Conservation (phyloP, 2,329 filamentous ascomycete species). For the Ophiostoma triangulosporum region DNA sequence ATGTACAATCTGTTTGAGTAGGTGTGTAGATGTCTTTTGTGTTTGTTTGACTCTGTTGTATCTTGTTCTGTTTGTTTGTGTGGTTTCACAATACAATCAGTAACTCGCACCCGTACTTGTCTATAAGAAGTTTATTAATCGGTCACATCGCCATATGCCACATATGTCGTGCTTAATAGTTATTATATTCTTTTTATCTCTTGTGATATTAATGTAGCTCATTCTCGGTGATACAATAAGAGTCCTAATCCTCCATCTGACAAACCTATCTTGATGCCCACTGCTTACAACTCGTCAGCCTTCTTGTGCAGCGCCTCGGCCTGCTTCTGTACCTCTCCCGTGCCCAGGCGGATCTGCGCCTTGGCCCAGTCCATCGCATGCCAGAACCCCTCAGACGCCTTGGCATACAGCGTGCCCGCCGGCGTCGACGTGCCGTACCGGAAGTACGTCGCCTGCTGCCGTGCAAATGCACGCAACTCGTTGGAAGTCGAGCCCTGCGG, state of each 20-base stretch:
- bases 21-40: neutral
- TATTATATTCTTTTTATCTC: neutral
- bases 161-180: neutral
- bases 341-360: slow-evolving; percentile 34
- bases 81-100: neutral
- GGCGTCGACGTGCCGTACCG: slow-evolving; percentile 59
- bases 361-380: slow-evolving; percentile 35
- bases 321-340: slow-evolving; percentile 35
- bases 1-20: neutral
- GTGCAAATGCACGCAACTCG: slow-evolving; percentile 55
- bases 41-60: neutral
- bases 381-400: slow-evolving; percentile 36
- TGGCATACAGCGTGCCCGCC: slow-evolving; percentile 50
- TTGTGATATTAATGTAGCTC: neutral
- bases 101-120: too few relatives aligned
- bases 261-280: too few relatives aligned
- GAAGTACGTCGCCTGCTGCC: slow-evolving; percentile 64
- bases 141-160: neutral
- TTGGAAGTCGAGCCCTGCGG: slow-evolving; percentile 57
- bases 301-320: slow-evolving; percentile 24
- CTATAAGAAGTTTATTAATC: neutral
- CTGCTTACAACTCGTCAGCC: slow-evolving; percentile 36
- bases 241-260: too few relatives aligned
- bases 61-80: neutral
- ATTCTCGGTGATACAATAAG: neutral